Conservation (phyloP, 1,284 basidiomycete genomes). For the Trichosporon sp. region DNA sequence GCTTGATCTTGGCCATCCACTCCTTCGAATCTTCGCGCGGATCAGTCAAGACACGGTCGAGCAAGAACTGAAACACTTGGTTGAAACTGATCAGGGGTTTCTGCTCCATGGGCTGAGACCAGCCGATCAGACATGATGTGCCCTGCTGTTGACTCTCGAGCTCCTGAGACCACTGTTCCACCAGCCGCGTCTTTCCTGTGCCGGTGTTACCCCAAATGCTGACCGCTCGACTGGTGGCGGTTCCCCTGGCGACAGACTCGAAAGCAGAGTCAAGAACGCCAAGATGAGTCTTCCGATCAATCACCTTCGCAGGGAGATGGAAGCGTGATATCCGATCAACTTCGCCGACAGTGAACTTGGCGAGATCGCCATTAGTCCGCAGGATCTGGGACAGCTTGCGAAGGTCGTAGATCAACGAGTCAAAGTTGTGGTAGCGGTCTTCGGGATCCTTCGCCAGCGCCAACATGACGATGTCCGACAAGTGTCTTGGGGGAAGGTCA, state of each 20-base stretch:
- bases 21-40: slow-evolving; percentile 31
- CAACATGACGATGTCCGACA: slow-evolving; percentile 40
- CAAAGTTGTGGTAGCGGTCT: slow-evolving; percentile 34
- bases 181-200: slow-evolving; percentile 35
- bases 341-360: slow-evolving; percentile 32
- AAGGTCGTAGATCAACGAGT: slow-evolving; percentile 36
- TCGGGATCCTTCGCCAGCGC: slow-evolving; percentile 34
- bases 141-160: slow-evolving; percentile 18
- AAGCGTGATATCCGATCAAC: slow-evolving; percentile 36
- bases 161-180: slow-evolving; percentile 28
- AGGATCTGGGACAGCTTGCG: slow-evolving; percentile 26
- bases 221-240: slow-evolving; percentile 15
- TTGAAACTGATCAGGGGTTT: slow-evolving; percentile 38
- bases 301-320: slow-evolving; percentile 21
- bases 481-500: slow-evolving; percentile 23
- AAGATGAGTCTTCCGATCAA: slow-evolving; percentile 31
- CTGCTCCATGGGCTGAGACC: slow-evolving; percentile 35
- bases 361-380: slow-evolving; percentile 23
- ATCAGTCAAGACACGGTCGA: slow-evolving; percentile 38
- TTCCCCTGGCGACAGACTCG: slow-evolving; percentile 4
- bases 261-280: slow-evolving; percentile 23
- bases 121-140: slow-evolving; percentile 25
- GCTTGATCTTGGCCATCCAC: slow-evolving; percentile 30
- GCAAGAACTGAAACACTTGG: slow-evolving; percentile 36
- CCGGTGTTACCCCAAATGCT: slow-evolving; percentile 37